Base-by-base conservation (phyloP, 805 yeast genomes). In the Candida qinlingensis region DNA sequence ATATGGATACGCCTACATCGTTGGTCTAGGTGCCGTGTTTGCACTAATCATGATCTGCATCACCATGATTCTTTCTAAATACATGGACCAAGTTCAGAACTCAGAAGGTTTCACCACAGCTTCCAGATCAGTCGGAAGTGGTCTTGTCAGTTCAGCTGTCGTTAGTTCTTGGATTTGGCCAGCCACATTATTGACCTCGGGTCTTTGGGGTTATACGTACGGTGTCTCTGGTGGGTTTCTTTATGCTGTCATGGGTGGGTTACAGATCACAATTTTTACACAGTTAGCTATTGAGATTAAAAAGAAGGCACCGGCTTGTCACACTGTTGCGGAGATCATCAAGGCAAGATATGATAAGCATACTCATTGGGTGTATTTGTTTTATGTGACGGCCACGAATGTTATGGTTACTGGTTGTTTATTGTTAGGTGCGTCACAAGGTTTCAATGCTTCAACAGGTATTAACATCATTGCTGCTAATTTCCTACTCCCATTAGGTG, bases 151-250 rank as follows among this genome's bases (percentile, higher is more conserved):
- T 4, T 68, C 75, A 1, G 70, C 75, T 10, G 71, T 70, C 4
- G 75, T 74, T 9, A 43, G 72, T 9, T 67, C 76, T 1, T 76
- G 80, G 79, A 71, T 74, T 28, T 73, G 77, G 75, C 71, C 74
- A 6, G 70, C 72, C 40, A 73, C 71, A 30, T 60, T 68, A 41
- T 61, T 67, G 39, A 57, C 66, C 8, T 67, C 74, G 4, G 65
- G 71, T 2, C 59, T 68, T 4, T 65, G 73, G 73, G 60, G 69
- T 37, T 76, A 75, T 52, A 44, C 58, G 5, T 65, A 70, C 54
- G 79, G 79, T 29, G 58, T 75, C n/a, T 63, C 62, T 53, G 75
- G 73, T 35, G 67, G 71, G 0, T 69, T 61, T 44, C 54, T 64
- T 47, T 73, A 73, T 45, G 63, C 58, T 13, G 46, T 54, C 4